Base-by-base conservation (phyloP, 2,329 filamentous ascomycete species). In the Fusarium domesticum region DNA sequence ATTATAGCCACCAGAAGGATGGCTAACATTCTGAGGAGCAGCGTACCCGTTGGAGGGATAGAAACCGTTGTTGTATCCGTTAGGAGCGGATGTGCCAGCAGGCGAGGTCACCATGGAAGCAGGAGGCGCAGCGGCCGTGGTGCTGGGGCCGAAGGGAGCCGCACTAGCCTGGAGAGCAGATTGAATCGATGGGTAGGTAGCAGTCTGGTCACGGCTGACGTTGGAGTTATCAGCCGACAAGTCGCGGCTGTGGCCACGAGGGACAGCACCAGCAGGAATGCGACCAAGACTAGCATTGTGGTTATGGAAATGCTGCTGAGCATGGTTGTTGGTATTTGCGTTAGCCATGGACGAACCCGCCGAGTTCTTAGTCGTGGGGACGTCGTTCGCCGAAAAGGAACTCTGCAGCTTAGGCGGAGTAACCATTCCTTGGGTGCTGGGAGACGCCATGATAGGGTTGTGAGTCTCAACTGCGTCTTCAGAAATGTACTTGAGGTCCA, bases 351-450 rank as follows among this genome's bases (percentile, higher is more conserved):
- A 60, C 37, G 76, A 67, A 37, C 70, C 75, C 42, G 78, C 77
- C 42, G 78, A 74, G 54, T 76, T 85, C 77, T 93, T 95, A 61
- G 90, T 74, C 6, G 90, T 95, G 5, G 90, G 87, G 16, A 96
- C 77, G 61, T 97, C 91, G 66, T 87, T 93, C 42, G 89, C 83
- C 8, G 93, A 96, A 71, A 88, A 96, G 0, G 92, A 96, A 35
- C 87, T 84, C 68, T 91, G 87, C 45, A 96, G 69, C 72, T 88
- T 89, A 20, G 85, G 82, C 28, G 86, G 80, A 41, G 80, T 80
- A 18, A 80, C 75, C 64, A 85, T 77, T 47, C 68, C 67, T 47
- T 77, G 73, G 45, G 64, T 78, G 18, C 69, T 65, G 14, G 77
- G 67, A 3, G 79, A 70, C 19, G 75, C 67, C 50, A 75, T 70